Percentiles rank a stretch among this genome's conserved stretches.
Conservation (phyloP, 2,329 filamentous ascomycete genomes). For the Ceratocystis huliohia region DNA sequence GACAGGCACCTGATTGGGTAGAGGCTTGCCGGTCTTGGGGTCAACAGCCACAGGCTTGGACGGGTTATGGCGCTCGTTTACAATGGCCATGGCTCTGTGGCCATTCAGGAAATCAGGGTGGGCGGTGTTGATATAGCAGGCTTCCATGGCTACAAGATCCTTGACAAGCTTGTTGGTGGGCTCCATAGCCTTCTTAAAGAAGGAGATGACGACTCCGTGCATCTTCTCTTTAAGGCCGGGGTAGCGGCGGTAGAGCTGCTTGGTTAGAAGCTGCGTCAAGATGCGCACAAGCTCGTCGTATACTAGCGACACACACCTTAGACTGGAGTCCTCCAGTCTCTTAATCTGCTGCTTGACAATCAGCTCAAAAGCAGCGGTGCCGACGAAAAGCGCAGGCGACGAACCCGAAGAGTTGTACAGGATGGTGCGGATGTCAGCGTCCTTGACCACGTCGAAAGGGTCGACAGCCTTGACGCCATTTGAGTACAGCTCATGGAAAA, state of each 20-base stretch:
- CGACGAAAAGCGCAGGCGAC: constrained; percentile 90
- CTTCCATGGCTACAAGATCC: constrained; percentile 89
- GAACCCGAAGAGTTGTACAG: constrained; percentile 99
- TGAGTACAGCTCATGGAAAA: constrained; percentile 96
- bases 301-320: constrained; percentile 94
- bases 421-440: constrained; percentile 91
- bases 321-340: constrained; percentile 84
- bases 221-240: constrained; percentile 95
- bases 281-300: constrained; percentile 97
- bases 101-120: constrained; percentile 97
- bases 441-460: constrained; percentile 94
- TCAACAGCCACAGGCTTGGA: constrained; percentile 86
- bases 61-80: constrained; percentile 79
- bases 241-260: constrained; percentile 83
- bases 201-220: constrained; percentile 77
- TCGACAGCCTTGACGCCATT: constrained; percentile 97
- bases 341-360: constrained; percentile 99
- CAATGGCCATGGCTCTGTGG: constrained; percentile 94
- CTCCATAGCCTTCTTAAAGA: constrained; percentile 98
- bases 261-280: constrained; percentile 74
- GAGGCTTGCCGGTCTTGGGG: constrained; percentile 93
- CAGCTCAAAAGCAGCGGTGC: constrained; percentile 93
- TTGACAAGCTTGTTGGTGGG: constrained; percentile 93
- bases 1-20: constrained; percentile 54
- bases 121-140: constrained; percentile 95